Evolutionary conservation across 139 green algal genomes (phyloP).

Genomic region (Tetradesmus obliquus): DNA sequence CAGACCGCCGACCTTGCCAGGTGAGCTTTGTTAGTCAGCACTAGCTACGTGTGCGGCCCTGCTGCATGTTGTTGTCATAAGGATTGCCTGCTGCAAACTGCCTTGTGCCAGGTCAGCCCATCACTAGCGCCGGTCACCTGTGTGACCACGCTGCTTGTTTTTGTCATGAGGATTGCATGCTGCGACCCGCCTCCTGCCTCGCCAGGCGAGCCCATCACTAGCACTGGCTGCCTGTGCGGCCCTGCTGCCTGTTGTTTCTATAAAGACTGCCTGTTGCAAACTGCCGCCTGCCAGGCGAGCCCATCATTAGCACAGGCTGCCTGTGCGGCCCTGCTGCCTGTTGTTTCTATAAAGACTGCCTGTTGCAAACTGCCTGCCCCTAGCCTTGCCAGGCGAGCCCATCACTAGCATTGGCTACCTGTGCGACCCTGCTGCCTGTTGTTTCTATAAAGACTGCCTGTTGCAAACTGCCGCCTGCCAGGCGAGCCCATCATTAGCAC

Average conservation of each 20-base stretch:
- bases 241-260: too few species aligned
- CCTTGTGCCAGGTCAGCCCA: neutral
- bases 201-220: slow-evolving; percentile 13
- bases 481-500: slow-evolving; percentile 4
- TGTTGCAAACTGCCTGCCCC: too few species aligned
- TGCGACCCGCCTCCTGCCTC: neutral
- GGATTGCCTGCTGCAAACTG: too few species aligned
- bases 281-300: neutral
- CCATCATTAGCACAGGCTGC: slow-evolving; percentile 1
- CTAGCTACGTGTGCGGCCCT: too few species aligned
- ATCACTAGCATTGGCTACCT: slow-evolving; percentile 4
- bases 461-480: too few species aligned
- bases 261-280: too few species aligned
- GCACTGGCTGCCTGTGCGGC: neutral
- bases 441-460: too few species aligned
- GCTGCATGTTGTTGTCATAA: too few species aligned
- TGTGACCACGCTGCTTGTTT: neutral
- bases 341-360: too few species aligned
- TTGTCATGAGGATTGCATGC: too few species aligned
- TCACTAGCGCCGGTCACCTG: neutral
- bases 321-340: neutral
- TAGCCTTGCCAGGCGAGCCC: slow-evolving; percentile 1
- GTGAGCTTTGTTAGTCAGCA: neutral
- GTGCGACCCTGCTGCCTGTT: too few species aligned
- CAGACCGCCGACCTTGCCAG: neutral